Percentiles rank a stretch among this genome's conserved stretches.
Evolutionary conservation across 208 protist genomes (phyloP).

Genomic region (Trypanosoma melophagium): DNA sequence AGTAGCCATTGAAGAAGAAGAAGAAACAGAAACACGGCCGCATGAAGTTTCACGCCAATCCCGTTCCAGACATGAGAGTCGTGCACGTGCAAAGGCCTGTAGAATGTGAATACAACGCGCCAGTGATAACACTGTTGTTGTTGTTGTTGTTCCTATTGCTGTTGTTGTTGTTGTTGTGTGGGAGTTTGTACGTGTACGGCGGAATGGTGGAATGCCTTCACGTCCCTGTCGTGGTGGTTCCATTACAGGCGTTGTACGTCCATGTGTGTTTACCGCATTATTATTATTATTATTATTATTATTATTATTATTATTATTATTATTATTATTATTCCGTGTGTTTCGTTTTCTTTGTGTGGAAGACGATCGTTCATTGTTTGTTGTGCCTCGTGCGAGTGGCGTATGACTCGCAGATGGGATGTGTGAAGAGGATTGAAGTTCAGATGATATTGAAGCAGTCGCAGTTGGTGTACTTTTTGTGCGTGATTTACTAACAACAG

Average conservation of each 20-base stretch:
- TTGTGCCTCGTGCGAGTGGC: not conserved
- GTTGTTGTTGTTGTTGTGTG: no score
- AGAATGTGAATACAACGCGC: conserved; percentile 18
- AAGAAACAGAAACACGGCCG: not conserved
- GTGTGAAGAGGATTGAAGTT: not conserved
- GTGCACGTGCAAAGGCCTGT: conserved; percentile 27
- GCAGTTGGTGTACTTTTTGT: not conserved
- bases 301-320: no score
- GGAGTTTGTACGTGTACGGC: no score
- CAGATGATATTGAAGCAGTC: not conserved
- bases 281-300: not conserved
- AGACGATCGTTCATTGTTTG: no score
- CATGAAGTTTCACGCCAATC: not conserved
- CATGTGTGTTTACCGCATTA: not conserved
- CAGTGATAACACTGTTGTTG: conserved; percentile 1
- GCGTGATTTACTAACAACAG: no score
- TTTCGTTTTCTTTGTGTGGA: no score
- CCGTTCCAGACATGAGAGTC: conserved; percentile 4
- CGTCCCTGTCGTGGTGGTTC: no score
- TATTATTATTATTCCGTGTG: no score
- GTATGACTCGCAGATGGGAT: not conserved
- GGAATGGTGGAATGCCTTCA: no score
- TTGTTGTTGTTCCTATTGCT: no score
- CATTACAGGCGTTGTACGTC: no score
- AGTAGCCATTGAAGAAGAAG: not conserved